Evolutionary conservation across 352 stramenopile genomes (phyloP), one percentile per base, ranked within the genome.

Genomic region (Phytophthora brassicae): DNA sequence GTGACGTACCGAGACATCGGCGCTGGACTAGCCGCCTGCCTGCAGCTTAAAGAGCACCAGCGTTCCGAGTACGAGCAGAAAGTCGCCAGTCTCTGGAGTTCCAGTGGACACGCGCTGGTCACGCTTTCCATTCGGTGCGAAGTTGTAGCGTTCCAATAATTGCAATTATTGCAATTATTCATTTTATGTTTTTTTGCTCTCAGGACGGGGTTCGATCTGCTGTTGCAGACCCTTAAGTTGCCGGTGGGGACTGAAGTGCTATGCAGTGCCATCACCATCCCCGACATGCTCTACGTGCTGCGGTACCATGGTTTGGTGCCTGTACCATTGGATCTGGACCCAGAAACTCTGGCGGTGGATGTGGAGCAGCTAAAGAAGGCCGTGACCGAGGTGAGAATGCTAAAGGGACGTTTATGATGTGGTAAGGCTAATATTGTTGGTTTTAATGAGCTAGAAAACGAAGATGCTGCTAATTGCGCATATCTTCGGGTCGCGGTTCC

Each of bases 221-320:
- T 95, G 29, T 56, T 95, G 36, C 78, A 91, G 61, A 88, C 84
- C 29, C 75, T 92, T 23, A 74, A 84, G 51, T 72, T 92, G n/a
- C 82, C 84, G 6, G 38, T 29, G 20, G 82, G 81, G 14, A 89
- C 71, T 51, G 77, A 92, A 54, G 78, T 95, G 42, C 68, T 95
- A 16, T 91, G 84, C 59, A 90, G 77, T 66, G 84, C 86, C 23
- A 85, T 95, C 35, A 95, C 86, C 7, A 95, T 95, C 62, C 82
- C 84, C 0, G 86, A 95, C 60, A 93, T 95, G 86, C 70, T 95
- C 43, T 85, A 92, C 64, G 64, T 93, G 28, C 60, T 93, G 43
- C 66, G 72, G 8, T 84, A 89, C 46, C 84, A 95, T 69, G 80
- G 70, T 4, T 63, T 95, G n/a, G 79, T 92, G 35, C 73, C 86